Evolutionary conservation across 257 asterid genomes (phyloP), one percentile per base, ranked within the genome.

Genomic region (Solanum neorickii): DNA sequence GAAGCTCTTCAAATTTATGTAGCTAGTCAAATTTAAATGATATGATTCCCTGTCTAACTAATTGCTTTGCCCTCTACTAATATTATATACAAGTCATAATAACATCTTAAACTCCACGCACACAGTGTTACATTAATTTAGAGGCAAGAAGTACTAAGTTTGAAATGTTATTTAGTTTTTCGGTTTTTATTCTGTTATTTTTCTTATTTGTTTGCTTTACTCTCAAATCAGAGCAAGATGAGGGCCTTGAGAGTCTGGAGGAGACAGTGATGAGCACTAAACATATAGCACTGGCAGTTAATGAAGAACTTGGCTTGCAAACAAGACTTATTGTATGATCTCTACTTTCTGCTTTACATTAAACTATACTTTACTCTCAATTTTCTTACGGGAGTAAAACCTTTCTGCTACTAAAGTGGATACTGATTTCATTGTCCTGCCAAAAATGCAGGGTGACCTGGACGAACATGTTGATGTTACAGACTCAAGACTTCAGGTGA

Each of bases 281-380:
- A 89, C 99, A 97, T 90, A 95, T 97, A 86, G 99, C 98, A 31
- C 83, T 96, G 90, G 98, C 99, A 42, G 99, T 97, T 90, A 97
- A 93, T 62, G 99, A 97, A 90, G 99, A 97, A 90, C 98, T 97
- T 86, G 94, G 89, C 89, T 95, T 97, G 56, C 99, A 96, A 86
- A 92, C 99, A 9, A 93, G 97, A 91, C 94, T 96, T 74, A 95
- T 97, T 87, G 99, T 96, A 90, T 84, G 98, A 90, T 74, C 90
- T 87, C 84, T 84, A 73, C 74, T 83, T 89, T 87, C 41, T 23
- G 62, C 87, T 80, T 84, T 18, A 21, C 41, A 56, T 37, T 88
- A 83, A 39, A 27, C 42, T 78, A 78, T 46, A 78, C 11, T 46
- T 46, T 44, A 4, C 84, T 78, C 18, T 47, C 65, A 16, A 5